Conservation (phyloP, 192 early-diverging fungal genomes). For the Backusella mclennaniae region DNA sequence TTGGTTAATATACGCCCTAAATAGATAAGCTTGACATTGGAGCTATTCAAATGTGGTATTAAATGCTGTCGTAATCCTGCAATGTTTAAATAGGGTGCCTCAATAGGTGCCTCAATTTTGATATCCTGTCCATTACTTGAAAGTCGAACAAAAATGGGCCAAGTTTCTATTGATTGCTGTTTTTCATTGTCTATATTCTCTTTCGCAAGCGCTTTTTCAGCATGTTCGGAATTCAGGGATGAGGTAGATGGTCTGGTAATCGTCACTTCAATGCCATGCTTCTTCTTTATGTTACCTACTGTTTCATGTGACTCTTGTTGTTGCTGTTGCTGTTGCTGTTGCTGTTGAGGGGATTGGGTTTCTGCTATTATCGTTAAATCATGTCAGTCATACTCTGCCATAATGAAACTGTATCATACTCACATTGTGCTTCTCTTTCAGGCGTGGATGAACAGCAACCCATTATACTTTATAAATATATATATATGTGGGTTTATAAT, state of each 20-base stretch:
- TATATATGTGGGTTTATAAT: neutral
- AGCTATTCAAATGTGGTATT: neutral
- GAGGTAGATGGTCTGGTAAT: neutral
- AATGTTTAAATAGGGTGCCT: neutral
- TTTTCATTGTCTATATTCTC: neutral
- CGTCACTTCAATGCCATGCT: neutral
- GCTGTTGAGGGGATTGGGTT: neutral
- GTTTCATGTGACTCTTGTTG: neutral
- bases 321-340: neutral
- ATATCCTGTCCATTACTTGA: constrained; percentile 8
- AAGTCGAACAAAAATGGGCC: constrained; percentile 2
- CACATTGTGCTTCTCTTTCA: neutral
- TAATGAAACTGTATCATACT: neutral
- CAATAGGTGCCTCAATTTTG: neutral
- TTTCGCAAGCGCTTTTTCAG: neutral
- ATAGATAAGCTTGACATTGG: constrained; percentile 4
- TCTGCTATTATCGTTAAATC: neutral
- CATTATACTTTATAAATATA: neutral
- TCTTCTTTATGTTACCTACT: neutral
- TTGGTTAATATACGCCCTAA: neutral
- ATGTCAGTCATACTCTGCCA: neutral
- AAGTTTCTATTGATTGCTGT: neutral
- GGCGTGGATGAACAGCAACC: neutral
- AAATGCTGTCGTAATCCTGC: neutral
- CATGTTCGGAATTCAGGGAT: neutral